These are phyloP conservation scores for Taphrina flavorubra DNA, from an alignment of 1,139 yeast species.

Conservation along the genomic window DNA sequence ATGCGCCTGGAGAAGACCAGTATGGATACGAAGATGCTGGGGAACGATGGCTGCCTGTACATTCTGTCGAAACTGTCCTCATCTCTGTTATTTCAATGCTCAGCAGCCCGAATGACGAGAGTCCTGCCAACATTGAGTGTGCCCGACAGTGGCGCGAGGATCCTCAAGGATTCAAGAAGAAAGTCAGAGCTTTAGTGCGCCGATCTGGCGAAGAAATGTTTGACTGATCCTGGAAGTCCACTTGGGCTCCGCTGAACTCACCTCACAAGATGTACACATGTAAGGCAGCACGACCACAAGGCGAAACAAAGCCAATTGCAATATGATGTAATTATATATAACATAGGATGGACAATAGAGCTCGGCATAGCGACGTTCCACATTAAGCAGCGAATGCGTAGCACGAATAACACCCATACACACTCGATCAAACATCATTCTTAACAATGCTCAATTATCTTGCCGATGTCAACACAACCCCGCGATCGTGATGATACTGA, in stretches of 20 bases:
- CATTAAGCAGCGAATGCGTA: conserved; percentile 11
- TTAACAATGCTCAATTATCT: neutral
- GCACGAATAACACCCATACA: conserved; percentile 6
- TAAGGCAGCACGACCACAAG: too few species aligned
- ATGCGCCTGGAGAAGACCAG: conserved; percentile 48
- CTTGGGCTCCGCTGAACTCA: too few species aligned
- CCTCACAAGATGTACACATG: too few species aligned
- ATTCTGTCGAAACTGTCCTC: conserved; percentile 47
- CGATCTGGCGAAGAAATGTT: conserved; percentile 46
- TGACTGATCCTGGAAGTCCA: conserved; percentile 6
- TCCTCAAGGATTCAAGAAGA: conserved; percentile 47
- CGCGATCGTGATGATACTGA: neutral
- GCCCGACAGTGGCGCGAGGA: conserved; percentile 47
- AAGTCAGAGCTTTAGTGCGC: conserved; percentile 47
- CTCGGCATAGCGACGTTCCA: neutral
- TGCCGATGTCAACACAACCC: neutral
- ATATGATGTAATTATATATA: conserved; percentile 7
- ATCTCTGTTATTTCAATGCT: conserved; percentile 48
- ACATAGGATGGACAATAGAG: neutral
- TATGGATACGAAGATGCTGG: conserved; percentile 49
- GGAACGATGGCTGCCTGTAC: conserved; percentile 49
- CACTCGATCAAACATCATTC: neutral
- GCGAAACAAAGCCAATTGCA: neutral
- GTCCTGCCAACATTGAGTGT: conserved; percentile 49
- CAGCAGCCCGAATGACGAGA: conserved; percentile 48